Percentiles rank a stretch among this genome's conserved stretches.
phyloP scores from a whole-genome alignment of 441 rosid genomes.

The Geranium incanum region DNA sequence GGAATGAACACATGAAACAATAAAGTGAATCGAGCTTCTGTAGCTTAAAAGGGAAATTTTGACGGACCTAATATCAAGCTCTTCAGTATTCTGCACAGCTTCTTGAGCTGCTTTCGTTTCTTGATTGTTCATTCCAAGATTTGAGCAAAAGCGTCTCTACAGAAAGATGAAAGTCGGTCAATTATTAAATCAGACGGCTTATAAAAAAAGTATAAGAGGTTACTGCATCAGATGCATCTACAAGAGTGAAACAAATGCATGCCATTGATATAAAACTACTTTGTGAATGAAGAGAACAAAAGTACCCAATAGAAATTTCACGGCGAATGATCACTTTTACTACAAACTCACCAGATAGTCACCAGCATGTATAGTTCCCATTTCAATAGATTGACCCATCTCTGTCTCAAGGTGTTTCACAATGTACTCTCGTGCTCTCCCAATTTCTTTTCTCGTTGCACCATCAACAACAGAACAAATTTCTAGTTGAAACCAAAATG shows the following conservation, averaged over 20 bases:
- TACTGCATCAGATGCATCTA: neutral
- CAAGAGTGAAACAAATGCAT: neutral
- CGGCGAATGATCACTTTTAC: neutral
- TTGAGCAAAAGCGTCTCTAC: neutral
- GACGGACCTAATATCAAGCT: neutral
- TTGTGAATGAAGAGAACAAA: no score
- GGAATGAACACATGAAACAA: no score
- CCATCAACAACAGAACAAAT: constrained; percentile 1
- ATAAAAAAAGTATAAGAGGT: neutral
- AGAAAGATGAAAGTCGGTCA: neutral
- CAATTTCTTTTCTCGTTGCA: neutral
- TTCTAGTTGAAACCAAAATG: neutral
- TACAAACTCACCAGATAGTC: constrained; percentile 1
- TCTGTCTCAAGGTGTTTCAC: neutral
- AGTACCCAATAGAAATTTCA: no score
- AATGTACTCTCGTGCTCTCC: neutral
- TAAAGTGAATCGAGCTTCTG: no score
- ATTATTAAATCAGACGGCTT: no score
- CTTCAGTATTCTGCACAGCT: neutral
- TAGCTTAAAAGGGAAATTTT: no score
- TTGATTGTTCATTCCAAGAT: neutral
- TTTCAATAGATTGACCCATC: neutral
- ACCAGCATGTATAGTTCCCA: constrained; percentile 5
- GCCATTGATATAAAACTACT: neutral
- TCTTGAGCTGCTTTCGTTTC: neutral